Percentiles rank a stretch among this genome's conserved stretches.
These are phyloP conservation scores for Tricholoma terreum DNA, from an alignment of 768 basidiomycete genomes.

Conservation along the genomic window DNA sequence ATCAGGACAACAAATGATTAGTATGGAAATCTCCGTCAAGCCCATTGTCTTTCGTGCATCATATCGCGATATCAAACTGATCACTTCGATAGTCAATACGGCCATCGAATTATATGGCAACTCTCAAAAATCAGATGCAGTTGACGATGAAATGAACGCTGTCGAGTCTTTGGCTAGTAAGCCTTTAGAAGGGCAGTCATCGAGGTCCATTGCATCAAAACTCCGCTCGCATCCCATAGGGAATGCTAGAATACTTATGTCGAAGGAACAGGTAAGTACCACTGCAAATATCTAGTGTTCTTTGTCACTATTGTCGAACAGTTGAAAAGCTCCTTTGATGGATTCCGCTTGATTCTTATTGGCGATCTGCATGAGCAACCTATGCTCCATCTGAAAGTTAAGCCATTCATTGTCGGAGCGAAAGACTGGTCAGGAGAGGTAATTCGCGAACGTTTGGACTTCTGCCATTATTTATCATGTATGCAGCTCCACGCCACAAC, in stretches of 20 bases:
- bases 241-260: slow-evolving; percentile 48
- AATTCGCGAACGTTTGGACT: slow-evolving; percentile 13
- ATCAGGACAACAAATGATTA: slow-evolving; percentile 68
- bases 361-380: slow-evolving; percentile 96
- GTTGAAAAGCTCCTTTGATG: slow-evolving; percentile 85
- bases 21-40: slow-evolving; percentile 75
- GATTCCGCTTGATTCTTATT: slow-evolving; percentile 89
- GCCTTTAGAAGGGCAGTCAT: neutral
- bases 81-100: slow-evolving; percentile 81
- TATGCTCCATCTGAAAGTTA: slow-evolving; percentile 83
- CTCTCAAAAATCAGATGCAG: slow-evolving; percentile 30
- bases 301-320: slow-evolving; percentile 28
- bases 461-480: neutral
- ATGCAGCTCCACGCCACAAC: slow-evolving; percentile 79
- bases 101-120: slow-evolving; percentile 73
- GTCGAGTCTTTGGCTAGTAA: slow-evolving; percentile 7
- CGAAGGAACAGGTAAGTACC: slow-evolving; percentile 73
- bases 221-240: slow-evolving; percentile 24
- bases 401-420: slow-evolving; percentile 76
- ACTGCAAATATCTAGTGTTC: neutral
- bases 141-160: slow-evolving; percentile 1
- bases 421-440: slow-evolving; percentile 96
- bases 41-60: slow-evolving; percentile 94
- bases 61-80: slow-evolving; percentile 89
- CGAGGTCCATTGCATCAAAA: slow-evolving; percentile 9